phyloP scores from a whole-genome alignment of 2,329 filamentous ascomycete genomes.

The Colletotrichum sidae region DNA sequence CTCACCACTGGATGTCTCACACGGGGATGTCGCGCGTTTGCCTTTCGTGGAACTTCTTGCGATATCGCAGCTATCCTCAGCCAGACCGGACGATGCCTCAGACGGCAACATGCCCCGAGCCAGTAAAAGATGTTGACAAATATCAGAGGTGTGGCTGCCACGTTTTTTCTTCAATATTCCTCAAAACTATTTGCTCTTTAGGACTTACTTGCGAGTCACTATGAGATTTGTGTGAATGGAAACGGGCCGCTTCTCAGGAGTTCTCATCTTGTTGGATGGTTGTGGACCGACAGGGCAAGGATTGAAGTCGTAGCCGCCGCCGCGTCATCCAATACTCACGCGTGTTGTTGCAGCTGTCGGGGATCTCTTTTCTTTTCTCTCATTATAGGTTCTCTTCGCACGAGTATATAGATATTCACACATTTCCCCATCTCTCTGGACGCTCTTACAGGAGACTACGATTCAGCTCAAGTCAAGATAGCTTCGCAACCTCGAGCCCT shows the following conservation, averaged over 20 bases:
- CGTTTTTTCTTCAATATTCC: conserved; percentile 37
- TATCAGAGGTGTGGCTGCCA: conserved; percentile 34
- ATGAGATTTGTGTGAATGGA: not conserved
- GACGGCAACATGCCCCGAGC: not conserved
- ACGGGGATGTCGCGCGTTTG: conserved; percentile 1
- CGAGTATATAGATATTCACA: conserved; percentile 11
- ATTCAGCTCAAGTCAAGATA: no score
- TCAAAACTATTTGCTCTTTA: conserved; percentile 33
- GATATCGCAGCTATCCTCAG: not conserved
- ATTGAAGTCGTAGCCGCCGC: conserved; percentile 4
- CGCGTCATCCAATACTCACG: conserved; percentile 13
- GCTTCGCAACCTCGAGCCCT: no score
- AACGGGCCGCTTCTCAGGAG: not conserved
- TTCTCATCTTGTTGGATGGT: conserved; percentile 7
- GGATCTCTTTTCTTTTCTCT: not conserved
- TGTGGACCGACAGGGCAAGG: conserved; percentile 12
- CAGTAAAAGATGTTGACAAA: conserved; percentile 1
- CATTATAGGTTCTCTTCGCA: not conserved
- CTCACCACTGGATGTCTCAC: conserved; percentile 26
- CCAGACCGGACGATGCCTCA: not conserved
- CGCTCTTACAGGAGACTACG: no score
- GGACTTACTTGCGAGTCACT: conserved; percentile 17
- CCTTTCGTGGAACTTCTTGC: not conserved
- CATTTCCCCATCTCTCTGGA: not conserved
- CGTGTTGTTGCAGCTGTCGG: no score